Conservation (phyloP, 2,329 filamentous ascomycete species). For the Ophiosphaerella herpotricha region DNA sequence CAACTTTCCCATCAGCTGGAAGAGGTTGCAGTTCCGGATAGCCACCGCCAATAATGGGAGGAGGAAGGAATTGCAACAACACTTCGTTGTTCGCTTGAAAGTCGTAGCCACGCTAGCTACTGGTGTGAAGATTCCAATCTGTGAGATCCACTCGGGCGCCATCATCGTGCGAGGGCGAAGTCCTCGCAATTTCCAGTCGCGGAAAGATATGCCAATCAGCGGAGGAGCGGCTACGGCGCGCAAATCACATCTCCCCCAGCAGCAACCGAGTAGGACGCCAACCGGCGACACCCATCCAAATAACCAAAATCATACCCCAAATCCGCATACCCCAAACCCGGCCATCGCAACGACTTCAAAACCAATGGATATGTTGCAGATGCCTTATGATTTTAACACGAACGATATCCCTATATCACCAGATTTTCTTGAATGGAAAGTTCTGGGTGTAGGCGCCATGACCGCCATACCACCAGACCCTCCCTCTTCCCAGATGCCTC, state of each 20-base stretch:
- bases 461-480: conserved; percentile 50
- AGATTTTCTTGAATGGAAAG: conserved; percentile 53
- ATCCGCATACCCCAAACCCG: conserved; percentile 13
- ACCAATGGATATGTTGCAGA: conserved; percentile 44
- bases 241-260: conserved; percentile 55
- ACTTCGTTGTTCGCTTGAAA: conserved; percentile 89
- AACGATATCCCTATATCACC: conserved; percentile 48
- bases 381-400: conserved; percentile 49
- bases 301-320: conserved; percentile 31
- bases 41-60: conserved; percentile 96
- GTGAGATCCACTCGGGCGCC: conserved; percentile 83
- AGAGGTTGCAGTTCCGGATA: conserved; percentile 88
- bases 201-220: conserved; percentile 88
- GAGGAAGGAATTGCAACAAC: conserved; percentile 92
- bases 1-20: conserved; percentile 92
- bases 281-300: conserved; percentile 42
- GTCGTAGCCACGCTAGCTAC: conserved; percentile 82
- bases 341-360: conserved; percentile 26
- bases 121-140: conserved; percentile 78
- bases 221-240: conserved; percentile 79
- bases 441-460: conserved; percentile 47
- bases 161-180: conserved; percentile 94
- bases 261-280: conserved; percentile 44
- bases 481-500: conserved; percentile 40
- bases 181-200: conserved; percentile 90